phyloP scores from a whole-genome alignment of 1,284 basidiomycete genomes.

The Ustilago lituana region DNA sequence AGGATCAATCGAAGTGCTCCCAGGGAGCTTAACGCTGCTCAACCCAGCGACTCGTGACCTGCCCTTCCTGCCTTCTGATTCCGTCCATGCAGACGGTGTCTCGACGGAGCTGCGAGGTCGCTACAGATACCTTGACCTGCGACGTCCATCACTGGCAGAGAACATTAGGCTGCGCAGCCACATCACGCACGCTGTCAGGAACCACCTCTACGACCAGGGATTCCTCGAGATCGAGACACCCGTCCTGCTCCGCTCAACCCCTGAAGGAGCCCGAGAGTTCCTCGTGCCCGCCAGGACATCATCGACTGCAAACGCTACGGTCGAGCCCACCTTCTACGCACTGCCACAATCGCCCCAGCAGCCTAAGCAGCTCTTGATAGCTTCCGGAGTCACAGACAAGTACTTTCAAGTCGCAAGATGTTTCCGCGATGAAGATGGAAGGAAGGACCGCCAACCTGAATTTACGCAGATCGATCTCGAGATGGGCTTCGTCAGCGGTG shows the following conservation, averaged over 20 bases:
- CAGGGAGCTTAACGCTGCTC: constrained; percentile 77
- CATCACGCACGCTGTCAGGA: constrained; percentile 80
- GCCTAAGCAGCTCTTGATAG: constrained; percentile 91
- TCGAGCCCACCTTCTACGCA: constrained; percentile 80
- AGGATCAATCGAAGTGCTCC: constrained; percentile 82
- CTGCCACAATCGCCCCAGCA: constrained; percentile 94
- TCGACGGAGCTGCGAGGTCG: constrained; percentile 74
- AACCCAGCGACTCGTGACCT: constrained; percentile 78
- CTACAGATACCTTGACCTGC: constrained; percentile 87
- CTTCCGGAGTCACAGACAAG: constrained; percentile 85
- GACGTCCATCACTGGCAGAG: constrained; percentile 76
- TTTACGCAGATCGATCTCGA: constrained; percentile 97
- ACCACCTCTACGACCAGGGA: constrained; percentile 76
- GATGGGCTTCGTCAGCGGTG: constrained; percentile 90
- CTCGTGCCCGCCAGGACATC: constrained; percentile 82
- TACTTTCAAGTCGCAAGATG: constrained; percentile 94
- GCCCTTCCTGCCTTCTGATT: constrained; percentile 83
- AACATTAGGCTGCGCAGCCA: constrained; percentile 83
- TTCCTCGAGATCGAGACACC: constrained; percentile 95
- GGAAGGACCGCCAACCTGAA: constrained; percentile 93
- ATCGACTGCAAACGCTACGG: constrained; percentile 45
- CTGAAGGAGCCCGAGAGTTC: constrained; percentile 93
- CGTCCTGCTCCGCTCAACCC: constrained; percentile 87
- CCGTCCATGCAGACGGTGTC: constrained; percentile 75
- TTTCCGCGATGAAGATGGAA: constrained; percentile 92